Evolutionary conservation across 345 rosid species (phyloP).

Genomic region (Syzygium aromaticum): DNA sequence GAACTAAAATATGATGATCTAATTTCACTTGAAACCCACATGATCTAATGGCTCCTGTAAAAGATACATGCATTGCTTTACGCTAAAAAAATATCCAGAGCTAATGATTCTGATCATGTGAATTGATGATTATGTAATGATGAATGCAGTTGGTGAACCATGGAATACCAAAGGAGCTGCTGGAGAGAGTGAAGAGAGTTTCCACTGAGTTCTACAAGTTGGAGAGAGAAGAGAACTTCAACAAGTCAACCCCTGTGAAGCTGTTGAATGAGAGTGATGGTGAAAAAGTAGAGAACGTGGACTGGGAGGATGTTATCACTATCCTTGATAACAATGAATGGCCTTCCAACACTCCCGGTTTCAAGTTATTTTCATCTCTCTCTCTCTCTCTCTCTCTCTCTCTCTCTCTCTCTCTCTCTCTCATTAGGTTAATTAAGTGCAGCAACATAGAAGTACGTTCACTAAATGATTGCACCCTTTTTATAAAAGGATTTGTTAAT

Average conservation of each 20-base stretch:
- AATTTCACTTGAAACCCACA: neutral
- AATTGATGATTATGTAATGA: neutral
- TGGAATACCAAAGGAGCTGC: slow-evolving; percentile 62
- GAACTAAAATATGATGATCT: neutral
- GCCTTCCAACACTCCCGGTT: slow-evolving; percentile 49
- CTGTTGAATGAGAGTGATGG: slow-evolving; percentile 30
- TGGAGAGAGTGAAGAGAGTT: slow-evolving; percentile 69
- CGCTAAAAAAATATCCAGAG: neutral
- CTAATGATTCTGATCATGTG: neutral
- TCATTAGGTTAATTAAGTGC: neutral
- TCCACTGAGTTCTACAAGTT: slow-evolving; percentile 39
- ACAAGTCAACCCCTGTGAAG: slow-evolving; percentile 39
- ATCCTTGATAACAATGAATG: slow-evolving; percentile 55
- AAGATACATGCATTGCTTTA: neutral
- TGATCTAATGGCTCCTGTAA: neutral
- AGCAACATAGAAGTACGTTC: no score
- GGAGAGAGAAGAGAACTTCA: slow-evolving; percentile 71
- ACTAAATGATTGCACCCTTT: neutral
- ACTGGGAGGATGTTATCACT: slow-evolving; percentile 82
- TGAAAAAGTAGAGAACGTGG: slow-evolving; percentile 54
- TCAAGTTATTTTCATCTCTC: slow-evolving; percentile 35
- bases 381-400: neutral
- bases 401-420: neutral
- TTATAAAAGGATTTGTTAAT: neutral
- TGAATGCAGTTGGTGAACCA: slow-evolving; percentile 64